phyloP scores from a whole-genome alignment of 352 stramenopile genomes.

The Peronospora belbahrii region DNA sequence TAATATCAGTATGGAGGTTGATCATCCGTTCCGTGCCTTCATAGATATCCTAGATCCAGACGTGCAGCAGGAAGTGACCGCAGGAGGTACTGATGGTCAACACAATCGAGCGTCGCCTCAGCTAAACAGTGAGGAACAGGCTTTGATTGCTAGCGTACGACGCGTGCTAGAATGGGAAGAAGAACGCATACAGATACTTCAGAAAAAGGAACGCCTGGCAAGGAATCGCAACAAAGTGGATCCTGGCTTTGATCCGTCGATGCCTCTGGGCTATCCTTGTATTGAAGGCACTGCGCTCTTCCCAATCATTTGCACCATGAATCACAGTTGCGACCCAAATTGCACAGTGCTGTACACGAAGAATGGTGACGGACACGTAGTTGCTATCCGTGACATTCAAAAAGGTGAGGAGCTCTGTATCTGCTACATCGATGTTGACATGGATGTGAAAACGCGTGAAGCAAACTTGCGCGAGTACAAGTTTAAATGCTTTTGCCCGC shows the following conservation, averaged over 20 bases:
- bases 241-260: slow-evolving; percentile 14
- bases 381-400: slow-evolving; percentile 59
- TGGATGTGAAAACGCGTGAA: slow-evolving; percentile 62
- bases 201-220: slow-evolving; percentile 69
- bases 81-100: slow-evolving; percentile 9
- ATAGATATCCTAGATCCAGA: slow-evolving; percentile 65
- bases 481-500: slow-evolving; percentile 65
- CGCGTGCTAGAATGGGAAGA: slow-evolving; percentile 41
- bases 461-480: slow-evolving; percentile 68
- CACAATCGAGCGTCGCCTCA: slow-evolving; percentile 10
- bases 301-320: slow-evolving; percentile 92
- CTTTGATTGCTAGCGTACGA: slow-evolving; percentile 34
- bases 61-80: slow-evolving; percentile 20
- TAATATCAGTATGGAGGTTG: slow-evolving; percentile 89
- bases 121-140: slow-evolving; percentile 21
- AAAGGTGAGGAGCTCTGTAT: slow-evolving; percentile 91
- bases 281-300: slow-evolving; percentile 93
- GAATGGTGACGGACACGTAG: slow-evolving; percentile 57
- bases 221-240: slow-evolving; percentile 28
- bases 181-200: slow-evolving; percentile 18
- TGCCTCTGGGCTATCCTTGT: slow-evolving; percentile 31
- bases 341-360: slow-evolving; percentile 86
- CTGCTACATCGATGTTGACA: slow-evolving; percentile 90
- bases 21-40: slow-evolving; percentile 70
- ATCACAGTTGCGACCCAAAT: slow-evolving; percentile 93